These are phyloP conservation scores for Wickerhamiella slavikovae DNA, from an alignment of 805 yeast species.

Conservation along the genomic window DNA sequence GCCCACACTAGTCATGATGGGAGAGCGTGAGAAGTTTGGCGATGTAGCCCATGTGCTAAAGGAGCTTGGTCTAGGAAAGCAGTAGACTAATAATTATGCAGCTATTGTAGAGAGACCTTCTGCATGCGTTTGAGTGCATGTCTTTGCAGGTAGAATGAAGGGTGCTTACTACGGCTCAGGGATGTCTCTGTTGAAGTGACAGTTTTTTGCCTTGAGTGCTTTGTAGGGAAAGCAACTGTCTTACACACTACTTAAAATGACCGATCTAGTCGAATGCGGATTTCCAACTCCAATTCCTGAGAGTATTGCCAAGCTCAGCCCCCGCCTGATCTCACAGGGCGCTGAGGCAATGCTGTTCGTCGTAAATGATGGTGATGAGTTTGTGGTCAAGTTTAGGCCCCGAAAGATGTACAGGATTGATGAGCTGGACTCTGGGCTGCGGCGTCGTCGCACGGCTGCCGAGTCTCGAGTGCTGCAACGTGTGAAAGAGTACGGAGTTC, in stretches of 20 bases:
- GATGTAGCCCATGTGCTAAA: constrained; percentile 49
- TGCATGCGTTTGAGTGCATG: too few species aligned
- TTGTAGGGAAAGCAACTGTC: too few species aligned
- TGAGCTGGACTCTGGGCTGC: constrained; percentile 49
- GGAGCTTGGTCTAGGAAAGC: constrained; percentile 53
- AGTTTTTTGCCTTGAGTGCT: too few species aligned
- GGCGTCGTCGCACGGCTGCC: constrained; percentile 61
- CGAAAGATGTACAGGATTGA: constrained; percentile 82
- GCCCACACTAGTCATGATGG: constrained; percentile 83
- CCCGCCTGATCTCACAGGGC: constrained; percentile 11
- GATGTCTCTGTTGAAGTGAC: too few species aligned
- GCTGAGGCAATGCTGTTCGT: constrained; percentile 13
- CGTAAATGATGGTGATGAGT: constrained; percentile 14
- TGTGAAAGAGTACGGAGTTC: too few species aligned
- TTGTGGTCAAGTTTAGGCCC: constrained; percentile 70
- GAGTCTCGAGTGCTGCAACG: constrained; percentile 63
- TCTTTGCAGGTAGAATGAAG: too few species aligned
- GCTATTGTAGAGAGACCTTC: too few species aligned
- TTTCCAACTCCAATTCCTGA: background rate
- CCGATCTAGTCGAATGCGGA: background rate
- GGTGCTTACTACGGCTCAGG: too few species aligned
- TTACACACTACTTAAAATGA: too few species aligned
- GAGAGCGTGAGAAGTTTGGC: constrained; percentile 68
- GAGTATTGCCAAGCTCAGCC: constrained; percentile 1
- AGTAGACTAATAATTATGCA: background rate